Base-by-base conservation (phyloP, 2,329 filamentous ascomycete genomes). In the Calonectria pseudoturangicola region DNA sequence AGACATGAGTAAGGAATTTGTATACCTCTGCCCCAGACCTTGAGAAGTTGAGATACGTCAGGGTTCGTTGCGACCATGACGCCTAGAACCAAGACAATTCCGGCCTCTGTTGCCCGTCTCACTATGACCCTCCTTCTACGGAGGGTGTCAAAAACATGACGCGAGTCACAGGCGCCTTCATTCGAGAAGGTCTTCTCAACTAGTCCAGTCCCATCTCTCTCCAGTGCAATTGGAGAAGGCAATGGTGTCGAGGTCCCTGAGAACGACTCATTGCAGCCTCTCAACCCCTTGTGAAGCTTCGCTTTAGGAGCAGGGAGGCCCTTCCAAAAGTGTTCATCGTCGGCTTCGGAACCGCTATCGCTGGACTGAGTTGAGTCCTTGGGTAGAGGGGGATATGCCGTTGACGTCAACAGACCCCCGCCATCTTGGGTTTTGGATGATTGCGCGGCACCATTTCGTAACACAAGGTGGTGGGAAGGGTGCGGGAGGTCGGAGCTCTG, bases 331-430 rank as follows among this genome's bases (percentile, higher is more conserved):
- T 96, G 94, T 83, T 98, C 96, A 85, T 98, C 96, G 80, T 98
- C 96, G 47, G 96, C 96, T 82, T 98, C 96, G 21, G 96, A 98
- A 28, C 96, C 96, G 82, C 95, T 98, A 77, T 98, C 96, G 83
- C 95, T 98, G 13, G 90, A 91, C 2, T 92, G 89, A 1, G 89
- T 88, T 5, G 90, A 91, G 65, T 90, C 88, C 75, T 87, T 88
- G 71, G 85, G 83, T 74, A 86, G 84, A 54, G 79, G 76, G n/a
- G 78, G 73, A 62, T 72, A 79, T n/a, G 70, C 66, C 28, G 78
- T 77, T 9, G 77, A 77, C 36, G 81, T 80, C n/a, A 72, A 70
- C 33, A 73, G 74, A 65, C 71, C 74, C 68, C 72, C 68, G 68
- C 73, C 76, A 72, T 74, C 70, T 58, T 74, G 54, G 45, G 74